phyloP scores from a whole-genome alignment of 345 rosid species.

The Brassica rapa region DNA sequence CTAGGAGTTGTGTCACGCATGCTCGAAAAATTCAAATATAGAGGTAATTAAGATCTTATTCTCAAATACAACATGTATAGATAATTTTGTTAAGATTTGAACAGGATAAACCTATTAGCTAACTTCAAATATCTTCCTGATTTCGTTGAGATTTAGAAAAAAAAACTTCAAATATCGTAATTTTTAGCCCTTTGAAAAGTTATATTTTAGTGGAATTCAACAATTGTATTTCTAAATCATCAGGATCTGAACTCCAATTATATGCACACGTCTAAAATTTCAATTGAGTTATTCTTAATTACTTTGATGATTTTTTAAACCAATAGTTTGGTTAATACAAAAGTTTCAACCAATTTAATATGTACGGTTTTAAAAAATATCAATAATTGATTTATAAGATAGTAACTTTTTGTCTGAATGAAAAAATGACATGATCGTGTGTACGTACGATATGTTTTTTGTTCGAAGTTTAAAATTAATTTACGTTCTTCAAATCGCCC shows the following conservation, averaged over 20 bases:
- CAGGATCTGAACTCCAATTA: not conserved
- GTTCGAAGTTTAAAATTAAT: not conserved
- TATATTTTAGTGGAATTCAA: not conserved
- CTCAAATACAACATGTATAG: not conserved
- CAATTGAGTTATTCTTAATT: not conserved
- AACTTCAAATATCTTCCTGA: no score
- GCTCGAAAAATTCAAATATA: slow-evolving; percentile 45
- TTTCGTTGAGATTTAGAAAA: no score
- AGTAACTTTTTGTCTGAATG: not conserved
- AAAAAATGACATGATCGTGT: not conserved
- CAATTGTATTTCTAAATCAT: not conserved
- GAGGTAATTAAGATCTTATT: slow-evolving; percentile 46
- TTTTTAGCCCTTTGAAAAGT: not conserved
- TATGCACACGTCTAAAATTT: slow-evolving; percentile 4
- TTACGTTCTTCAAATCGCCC: not conserved
- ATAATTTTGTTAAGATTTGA: not conserved
- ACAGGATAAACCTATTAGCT: not conserved
- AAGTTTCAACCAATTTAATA: not conserved
- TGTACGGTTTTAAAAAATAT: not conserved
- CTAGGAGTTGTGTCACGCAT: slow-evolving; percentile 52
- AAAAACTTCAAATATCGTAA: no score
- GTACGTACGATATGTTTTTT: not conserved
- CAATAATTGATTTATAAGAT: not conserved
- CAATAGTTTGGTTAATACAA: not conserved
- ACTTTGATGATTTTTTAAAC: not conserved